Evolutionary conservation across 2,329 filamentous ascomycete genomes (phyloP).

Genomic region (Biscogniauxia sp.): DNA sequence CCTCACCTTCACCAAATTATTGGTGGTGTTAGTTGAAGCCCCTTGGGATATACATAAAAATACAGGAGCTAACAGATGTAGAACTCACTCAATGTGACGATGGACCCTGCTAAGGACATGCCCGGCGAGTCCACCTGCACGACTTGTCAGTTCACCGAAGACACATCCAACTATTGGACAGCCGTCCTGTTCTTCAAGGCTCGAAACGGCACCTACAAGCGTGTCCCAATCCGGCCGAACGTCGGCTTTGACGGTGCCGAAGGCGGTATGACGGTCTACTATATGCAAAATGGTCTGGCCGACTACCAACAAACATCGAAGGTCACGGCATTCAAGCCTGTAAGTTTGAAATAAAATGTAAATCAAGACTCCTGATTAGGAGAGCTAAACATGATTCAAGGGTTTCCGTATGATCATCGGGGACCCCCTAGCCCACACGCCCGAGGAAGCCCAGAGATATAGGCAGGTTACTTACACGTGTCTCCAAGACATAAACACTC

Average conservation of each 20-base stretch:
- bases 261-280: constrained; percentile 45
- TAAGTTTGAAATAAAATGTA: constrained; percentile 7
- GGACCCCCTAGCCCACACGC: constrained; percentile 34
- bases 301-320: constrained; percentile 35
- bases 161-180: constrained; percentile 31
- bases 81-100: constrained; percentile 29
- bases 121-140: constrained; percentile 27
- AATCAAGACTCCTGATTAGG: constrained; percentile 6
- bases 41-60: background rate
- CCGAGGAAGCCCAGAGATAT: constrained; percentile 35
- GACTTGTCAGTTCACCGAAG: constrained; percentile 27
- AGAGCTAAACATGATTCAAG: constrained; percentile 13
- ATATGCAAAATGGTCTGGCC: constrained; percentile 35
- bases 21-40: constrained; percentile 23
- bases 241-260: constrained; percentile 31
- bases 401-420: constrained; percentile 47
- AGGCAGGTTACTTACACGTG: constrained; percentile 45
- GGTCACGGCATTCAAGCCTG: constrained; percentile 42
- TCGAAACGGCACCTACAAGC: constrained; percentile 29
- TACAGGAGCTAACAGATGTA: constrained; percentile 3
- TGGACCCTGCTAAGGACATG: constrained; percentile 29
- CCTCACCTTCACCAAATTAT: constrained; percentile 33
- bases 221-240: constrained; percentile 28
- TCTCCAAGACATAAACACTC: constrained; percentile 36
- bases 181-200: constrained; percentile 29